These are phyloP conservation scores for Mycena vulgaris DNA, from an alignment of 768 basidiomycete genomes.

Conservation along the genomic window DNA sequence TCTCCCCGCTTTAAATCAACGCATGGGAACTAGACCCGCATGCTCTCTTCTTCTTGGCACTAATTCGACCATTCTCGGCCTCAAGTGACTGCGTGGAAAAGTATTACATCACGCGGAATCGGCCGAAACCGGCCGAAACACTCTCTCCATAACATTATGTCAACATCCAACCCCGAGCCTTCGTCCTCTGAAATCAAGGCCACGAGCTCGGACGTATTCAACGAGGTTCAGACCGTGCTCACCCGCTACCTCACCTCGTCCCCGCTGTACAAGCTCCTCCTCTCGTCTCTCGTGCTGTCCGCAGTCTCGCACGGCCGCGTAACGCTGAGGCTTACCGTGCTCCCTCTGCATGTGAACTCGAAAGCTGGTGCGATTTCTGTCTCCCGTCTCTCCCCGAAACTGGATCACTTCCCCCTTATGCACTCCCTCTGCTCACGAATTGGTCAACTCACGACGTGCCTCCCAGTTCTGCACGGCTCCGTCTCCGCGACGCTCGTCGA, in stretches of 20 bases:
- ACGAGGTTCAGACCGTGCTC: conserved; percentile 23
- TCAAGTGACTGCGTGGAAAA: too few species aligned
- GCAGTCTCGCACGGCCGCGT: conserved; percentile 22
- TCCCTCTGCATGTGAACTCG: conserved; percentile 37
- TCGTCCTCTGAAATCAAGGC: too few species aligned
- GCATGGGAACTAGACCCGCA: too few species aligned
- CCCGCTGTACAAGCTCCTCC: conserved; percentile 33
- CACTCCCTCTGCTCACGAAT: not conserved
- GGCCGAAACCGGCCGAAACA: too few species aligned
- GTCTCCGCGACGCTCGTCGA: conserved; percentile 37
- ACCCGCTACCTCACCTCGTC: conserved; percentile 35
- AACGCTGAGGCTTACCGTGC: conserved; percentile 29
- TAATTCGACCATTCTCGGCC: too few species aligned
- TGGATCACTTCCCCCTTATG: too few species aligned
- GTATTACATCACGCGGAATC: too few species aligned
- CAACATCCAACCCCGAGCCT: too few species aligned
- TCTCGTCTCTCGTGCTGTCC: conserved; percentile 16
- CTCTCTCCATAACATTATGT: too few species aligned
- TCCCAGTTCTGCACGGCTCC: conserved; percentile 35
- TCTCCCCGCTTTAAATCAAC: too few species aligned
- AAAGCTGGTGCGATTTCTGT: conserved; percentile 27
- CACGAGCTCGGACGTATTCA: conserved; percentile 7
- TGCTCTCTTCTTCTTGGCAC: too few species aligned
- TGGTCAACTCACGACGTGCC: not conserved
- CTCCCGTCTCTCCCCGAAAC: too few species aligned